Base-by-base conservation (phyloP, 768 basidiomycete genomes). In the Panellus pusillus region DNA sequence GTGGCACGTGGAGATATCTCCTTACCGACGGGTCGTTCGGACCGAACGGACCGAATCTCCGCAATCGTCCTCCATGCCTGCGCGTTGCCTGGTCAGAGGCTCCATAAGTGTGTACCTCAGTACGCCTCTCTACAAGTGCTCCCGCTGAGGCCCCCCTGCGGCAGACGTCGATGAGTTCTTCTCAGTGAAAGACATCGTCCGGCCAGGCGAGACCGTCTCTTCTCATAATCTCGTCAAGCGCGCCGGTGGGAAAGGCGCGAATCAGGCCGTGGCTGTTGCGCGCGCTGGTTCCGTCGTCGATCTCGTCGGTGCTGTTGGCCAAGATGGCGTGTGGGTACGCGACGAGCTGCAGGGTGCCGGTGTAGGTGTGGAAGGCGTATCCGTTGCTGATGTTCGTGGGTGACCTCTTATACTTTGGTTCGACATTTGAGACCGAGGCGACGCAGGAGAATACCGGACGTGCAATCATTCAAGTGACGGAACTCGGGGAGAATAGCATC, bases 191-290 rank as follows among this genome's bases (percentile, higher is more conserved):
- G 67, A 74, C 46, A 78, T 86, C 35, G 79, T 75, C 14, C 75
- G 74, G 32, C 80, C 83, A 1, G 83, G 83, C 28, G 77, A 85
- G 66, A 86, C 83, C 4, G 78, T 83, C 27, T 82, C 81, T 1
- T 83, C 84, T 8, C 65, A 68, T 27, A 62, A 57, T 1, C 75
- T 80, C 47, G 76, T 78, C 45, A 74, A 78, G 45, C 73, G 79
- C 0, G 71, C 78, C 2, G 83, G 84, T 5, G 84, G 83, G 1
- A 85, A 85, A 63, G 84, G 84, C 31, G 83, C 80, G 9, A 86
- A 86, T 64, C 83, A 86, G 64, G 80, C 84, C 6, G 78, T 79
- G 6, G 81, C 83, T 2, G 71, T 84, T 18, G 75, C 77, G 0
- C 73, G 73, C 36, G 82, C 84, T 14, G 79, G 79, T 12, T 80